phyloP scores from a whole-genome alignment of 352 stramenopile genomes.

The Globisporangium paddicum region DNA sequence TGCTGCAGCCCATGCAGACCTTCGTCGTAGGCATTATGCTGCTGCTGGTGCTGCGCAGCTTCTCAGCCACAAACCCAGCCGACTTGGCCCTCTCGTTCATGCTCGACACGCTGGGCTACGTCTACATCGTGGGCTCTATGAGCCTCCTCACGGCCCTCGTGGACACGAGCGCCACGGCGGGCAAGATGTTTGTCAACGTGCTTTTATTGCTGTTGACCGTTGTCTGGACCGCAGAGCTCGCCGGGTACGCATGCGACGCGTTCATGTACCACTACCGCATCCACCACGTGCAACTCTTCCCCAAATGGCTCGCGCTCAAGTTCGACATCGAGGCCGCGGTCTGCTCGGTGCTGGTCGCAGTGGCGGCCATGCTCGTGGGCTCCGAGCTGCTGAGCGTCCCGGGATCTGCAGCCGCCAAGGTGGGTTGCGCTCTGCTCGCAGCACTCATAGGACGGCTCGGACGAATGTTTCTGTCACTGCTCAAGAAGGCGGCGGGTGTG shows the following conservation, averaged over 20 bases:
- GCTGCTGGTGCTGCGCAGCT: constrained; percentile 24
- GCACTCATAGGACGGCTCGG: constrained; percentile 72
- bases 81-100: constrained; percentile 30
- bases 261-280: constrained; percentile 55
- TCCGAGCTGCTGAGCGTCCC: constrained; percentile 24
- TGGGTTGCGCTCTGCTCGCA: constrained; percentile 4
- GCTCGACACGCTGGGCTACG: constrained; percentile 36
- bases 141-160: constrained; percentile 36
- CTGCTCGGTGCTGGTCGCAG: constrained; percentile 31
- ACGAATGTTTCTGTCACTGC: constrained; percentile 88
- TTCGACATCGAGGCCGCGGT: constrained; percentile 43
- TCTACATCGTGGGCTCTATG: constrained; percentile 29
- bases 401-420: constrained; percentile 1
- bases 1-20: constrained; percentile 28
- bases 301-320: constrained; percentile 34
- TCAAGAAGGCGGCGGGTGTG: constrained; percentile 90
- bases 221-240: constrained; percentile 41
- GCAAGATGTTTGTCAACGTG: constrained; percentile 27
- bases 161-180: constrained; percentile 27
- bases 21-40: constrained; percentile 28
- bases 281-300: constrained; percentile 34
- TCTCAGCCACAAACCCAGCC: constrained; percentile 21
- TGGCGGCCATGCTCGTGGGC: constrained; percentile 31
- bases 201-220: constrained; percentile 37
- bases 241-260: constrained; percentile 40